These are phyloP conservation scores for Isochrysis galbana DNA, from an alignment of 78 protist species.

Conservation along the genomic window DNA sequence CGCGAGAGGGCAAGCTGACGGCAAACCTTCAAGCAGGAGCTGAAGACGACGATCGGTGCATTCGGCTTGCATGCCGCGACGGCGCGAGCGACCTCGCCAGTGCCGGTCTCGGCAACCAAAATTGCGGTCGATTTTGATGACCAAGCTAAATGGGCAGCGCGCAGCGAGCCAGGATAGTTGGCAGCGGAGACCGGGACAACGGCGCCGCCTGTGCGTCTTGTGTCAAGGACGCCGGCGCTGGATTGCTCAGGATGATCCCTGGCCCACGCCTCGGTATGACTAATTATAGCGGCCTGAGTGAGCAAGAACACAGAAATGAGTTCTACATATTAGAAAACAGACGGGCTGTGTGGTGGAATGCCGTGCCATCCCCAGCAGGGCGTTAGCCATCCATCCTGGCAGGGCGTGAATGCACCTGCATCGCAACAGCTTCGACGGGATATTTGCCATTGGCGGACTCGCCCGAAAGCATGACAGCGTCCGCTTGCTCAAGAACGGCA, in stretches of 20 bases:
- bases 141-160: neutral
- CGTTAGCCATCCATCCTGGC: no score
- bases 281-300: neutral
- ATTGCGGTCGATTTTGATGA: neutral
- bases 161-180: neutral
- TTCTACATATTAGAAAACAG: no score
- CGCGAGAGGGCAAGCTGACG: neutral
- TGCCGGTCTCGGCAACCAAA: neutral
- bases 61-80: neutral
- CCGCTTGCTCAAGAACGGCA: slow-evolving; percentile 77
- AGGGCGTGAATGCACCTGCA: neutral
- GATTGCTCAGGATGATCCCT: neutral
- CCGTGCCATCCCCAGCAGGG: no score
- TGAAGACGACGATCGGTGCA: neutral
- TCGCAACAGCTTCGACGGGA: neutral
- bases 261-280: neutral
- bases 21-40: neutral
- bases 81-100: neutral
- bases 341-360: no score
- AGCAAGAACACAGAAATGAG: no score
- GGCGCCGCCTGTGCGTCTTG: neutral
- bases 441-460: slow-evolving; percentile 76
- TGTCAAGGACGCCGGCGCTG: neutral
- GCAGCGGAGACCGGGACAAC: neutral
- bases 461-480: slow-evolving; percentile 83